phyloP scores from a whole-genome alignment of 495 filamentous ascomycete species.

The Aspergillus mulundensis region DNA sequence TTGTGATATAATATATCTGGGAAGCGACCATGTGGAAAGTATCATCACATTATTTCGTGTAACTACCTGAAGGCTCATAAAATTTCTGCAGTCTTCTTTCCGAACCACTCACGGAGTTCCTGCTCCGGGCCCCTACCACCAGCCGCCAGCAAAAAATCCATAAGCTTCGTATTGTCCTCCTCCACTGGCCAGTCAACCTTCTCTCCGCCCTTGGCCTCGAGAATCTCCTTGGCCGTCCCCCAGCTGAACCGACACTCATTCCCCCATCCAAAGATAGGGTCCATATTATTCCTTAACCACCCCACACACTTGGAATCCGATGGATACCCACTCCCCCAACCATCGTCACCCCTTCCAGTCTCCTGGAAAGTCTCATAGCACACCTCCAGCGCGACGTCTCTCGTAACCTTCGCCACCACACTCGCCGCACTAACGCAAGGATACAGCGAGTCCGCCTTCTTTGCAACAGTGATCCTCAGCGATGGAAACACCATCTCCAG shows the following conservation, averaged over 20 bases:
- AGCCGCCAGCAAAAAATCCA: slow-evolving; percentile 61
- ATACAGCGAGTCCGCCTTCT: slow-evolving; percentile 93
- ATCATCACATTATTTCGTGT: slow-evolving; percentile 11
- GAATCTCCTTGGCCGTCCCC: slow-evolving; percentile 89
- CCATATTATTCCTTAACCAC: slow-evolving; percentile 84
- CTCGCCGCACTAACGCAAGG: slow-evolving; percentile 91
- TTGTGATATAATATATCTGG: too few species aligned
- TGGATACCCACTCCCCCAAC: slow-evolving; percentile 91
- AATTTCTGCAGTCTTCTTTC: slow-evolving; percentile 33
- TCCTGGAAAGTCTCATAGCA: slow-evolving; percentile 50
- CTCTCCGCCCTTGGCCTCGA: slow-evolving; percentile 62
- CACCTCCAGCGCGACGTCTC: slow-evolving; percentile 82
- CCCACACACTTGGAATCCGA: slow-evolving; percentile 74
- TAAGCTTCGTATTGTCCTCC: slow-evolving; percentile 64
- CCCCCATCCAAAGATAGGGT: slow-evolving; percentile 94
- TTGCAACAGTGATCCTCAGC: slow-evolving; percentile 77
- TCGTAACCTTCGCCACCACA: slow-evolving; percentile 92
- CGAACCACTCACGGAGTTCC: slow-evolving; percentile 42
- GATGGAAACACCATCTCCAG: slow-evolving; percentile 81
- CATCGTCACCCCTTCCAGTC: slow-evolving; percentile 24
- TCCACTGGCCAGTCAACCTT: slow-evolving; percentile 82
- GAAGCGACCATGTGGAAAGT: too few species aligned
- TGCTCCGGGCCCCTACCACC: slow-evolving; percentile 18
- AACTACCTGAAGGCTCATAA: slow-evolving; percentile 18
- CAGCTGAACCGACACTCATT: slow-evolving; percentile 89